Conservation (phyloP, 129 eudicot genomes). For the carrot (Daucus carota) region DH1_v3.0 NC_030384.2:34447501-34448000, state of each 20-base stretch:
- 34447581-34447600: constrained; percentile 17
- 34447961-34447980: neutral
- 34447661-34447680: neutral
- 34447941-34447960: too few species aligned
- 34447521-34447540: constrained; percentile 12
- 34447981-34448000: too few species aligned
- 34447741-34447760: constrained; percentile 4
- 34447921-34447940: neutral
- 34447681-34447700: neutral
- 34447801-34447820: constrained; percentile 18
- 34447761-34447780: constrained; percentile 23
- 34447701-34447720: neutral
- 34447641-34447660: too few species aligned
- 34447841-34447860: constrained; percentile 21
- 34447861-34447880: constrained; percentile 35
- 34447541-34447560: constrained; percentile 16
- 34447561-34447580: constrained; percentile 18
- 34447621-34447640: too few species aligned
- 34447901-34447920: constrained; percentile 4
- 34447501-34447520: constrained; percentile 16
- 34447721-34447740: neutral
- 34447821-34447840: constrained; percentile 9
- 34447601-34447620: neutral
- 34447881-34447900: constrained; percentile 24
- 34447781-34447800: constrained; percentile 21